Base-by-base conservation (phyloP, 257 asterid genomes). In the Plantago major region DNA sequence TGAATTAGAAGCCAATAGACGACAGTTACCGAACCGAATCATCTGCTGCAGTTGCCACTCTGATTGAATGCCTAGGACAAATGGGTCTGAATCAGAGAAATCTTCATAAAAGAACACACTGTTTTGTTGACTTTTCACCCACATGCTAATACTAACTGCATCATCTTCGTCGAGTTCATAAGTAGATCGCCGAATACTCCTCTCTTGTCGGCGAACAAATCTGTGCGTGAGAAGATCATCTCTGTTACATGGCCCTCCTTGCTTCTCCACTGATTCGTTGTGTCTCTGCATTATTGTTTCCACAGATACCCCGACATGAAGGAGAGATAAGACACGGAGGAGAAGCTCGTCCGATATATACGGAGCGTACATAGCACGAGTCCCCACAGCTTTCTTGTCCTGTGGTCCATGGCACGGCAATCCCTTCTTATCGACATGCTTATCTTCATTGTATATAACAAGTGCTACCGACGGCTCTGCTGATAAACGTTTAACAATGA, bases 21-120 rank as follows among this genome's bases (percentile, higher is more conserved):
- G 76, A 60, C 81, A 78, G 66, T 87, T 85, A 14, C 99, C 97
- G 58, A 87, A 93, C 47, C 81, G 85, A 74, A 93, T 93, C 95
- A 93, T 84, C 67, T 89, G 99, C 65, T 89, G 99, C 80, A 93
- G 78, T 79, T 93, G 99, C 97, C 99, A 93, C 60, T 93, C 99
- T 42, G 97, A 84, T 74, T 93, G 99, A 73, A 93, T 89, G 22
- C 99, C 99, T 73, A 93, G 73, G 65, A 75, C 75, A 48, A 85
- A 83, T 71, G 99, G 91, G 55, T 74, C 88, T 14, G 95, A 80
- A 74, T 87, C 89, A 53, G 96, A 84, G 74, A 86, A 83, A 65
- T 89, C 87, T 78, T 89, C 79, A 52, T 80, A 87, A 80, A 81
- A 93, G 91, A 93, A 93, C 62, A 93, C 76, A 45, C 71, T 79